A percentile compares a stretch with the other conserved stretches of the same genome.
Conservation (phyloP, 1,284 basidiomycete genomes). For the Ustilago lituana region DNA sequence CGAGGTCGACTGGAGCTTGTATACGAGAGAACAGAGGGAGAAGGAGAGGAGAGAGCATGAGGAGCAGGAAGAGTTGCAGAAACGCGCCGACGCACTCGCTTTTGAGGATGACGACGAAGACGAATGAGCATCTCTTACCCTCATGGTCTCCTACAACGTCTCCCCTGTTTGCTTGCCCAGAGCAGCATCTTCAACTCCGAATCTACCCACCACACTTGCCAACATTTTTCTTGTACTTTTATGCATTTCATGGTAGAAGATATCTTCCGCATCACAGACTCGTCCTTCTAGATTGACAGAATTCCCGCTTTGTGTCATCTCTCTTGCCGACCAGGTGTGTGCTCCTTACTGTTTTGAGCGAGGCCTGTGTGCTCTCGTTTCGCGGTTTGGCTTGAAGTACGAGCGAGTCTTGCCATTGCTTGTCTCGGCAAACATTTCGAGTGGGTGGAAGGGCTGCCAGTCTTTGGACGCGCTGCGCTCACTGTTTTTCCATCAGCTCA, state of each 20-base stretch:
- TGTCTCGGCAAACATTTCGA: constrained; percentile 7
- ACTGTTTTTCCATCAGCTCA: constrained; percentile 8
- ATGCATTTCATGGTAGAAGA: constrained; percentile 16
- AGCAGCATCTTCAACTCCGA: too few relatives aligned
- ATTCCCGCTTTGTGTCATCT: too few relatives aligned
- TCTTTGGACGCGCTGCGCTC: constrained; percentile 4
- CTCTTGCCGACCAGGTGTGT: too few relatives aligned
- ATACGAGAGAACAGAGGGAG: constrained; percentile 59
- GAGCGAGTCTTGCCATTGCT: too few relatives aligned
- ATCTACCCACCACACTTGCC: too few relatives aligned
- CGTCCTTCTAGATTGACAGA: too few relatives aligned
- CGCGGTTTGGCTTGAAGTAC: too few relatives aligned
- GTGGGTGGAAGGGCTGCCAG: constrained; percentile 1
- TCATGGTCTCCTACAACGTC: too few relatives aligned
- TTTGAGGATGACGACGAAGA: constrained; percentile 53
- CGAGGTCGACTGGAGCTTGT: constrained; percentile 62
- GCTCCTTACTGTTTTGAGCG: too few relatives aligned
- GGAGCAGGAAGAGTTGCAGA: constrained; percentile 34
- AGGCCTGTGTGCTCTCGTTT: too few relatives aligned
- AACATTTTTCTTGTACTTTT: constrained; percentile 33
- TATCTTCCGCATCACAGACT: background rate
- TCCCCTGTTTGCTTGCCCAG: too few relatives aligned
- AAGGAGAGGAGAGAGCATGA: constrained; percentile 55
- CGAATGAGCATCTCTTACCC: constrained; percentile 3
- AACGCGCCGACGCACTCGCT: constrained; percentile 31